A percentile compares a stretch with the other conserved stretches of the same genome.
Conservation (phyloP, 805 yeast species). For the Sporopachydermia lactativora region DNA sequence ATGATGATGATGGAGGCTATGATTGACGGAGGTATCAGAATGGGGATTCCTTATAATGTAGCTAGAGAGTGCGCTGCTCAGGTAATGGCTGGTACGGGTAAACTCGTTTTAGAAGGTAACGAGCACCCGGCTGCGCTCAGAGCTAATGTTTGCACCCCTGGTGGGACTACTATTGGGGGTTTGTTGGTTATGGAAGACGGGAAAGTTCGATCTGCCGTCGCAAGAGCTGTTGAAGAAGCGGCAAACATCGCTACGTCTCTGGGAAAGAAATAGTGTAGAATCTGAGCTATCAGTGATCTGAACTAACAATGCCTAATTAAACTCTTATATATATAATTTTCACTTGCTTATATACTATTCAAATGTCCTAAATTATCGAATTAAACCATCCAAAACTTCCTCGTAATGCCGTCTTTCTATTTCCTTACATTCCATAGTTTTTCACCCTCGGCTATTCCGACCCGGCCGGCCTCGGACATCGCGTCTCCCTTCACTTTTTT, state of each 20-base stretch:
- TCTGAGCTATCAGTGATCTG: too few relatives aligned
- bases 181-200: constrained; percentile 82
- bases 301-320: neutral
- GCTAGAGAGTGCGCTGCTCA: constrained; percentile 83
- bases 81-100: constrained; percentile 87
- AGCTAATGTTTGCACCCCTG: constrained; percentile 89
- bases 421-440: too few relatives aligned
- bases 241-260: constrained; percentile 58
- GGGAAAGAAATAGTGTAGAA: constrained; percentile 43
- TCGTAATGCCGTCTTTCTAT: too few relatives aligned
- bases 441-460: too few relatives aligned
- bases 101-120: constrained; percentile 72
- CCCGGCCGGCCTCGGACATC: too few relatives aligned
- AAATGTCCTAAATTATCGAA: too few relatives aligned
- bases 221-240: constrained; percentile 84
- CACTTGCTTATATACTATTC: too few relatives aligned
- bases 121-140: constrained; percentile 82
- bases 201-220: constrained; percentile 76
- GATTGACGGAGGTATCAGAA: constrained; percentile 85
- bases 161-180: constrained; percentile 96
- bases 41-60: constrained; percentile 82
- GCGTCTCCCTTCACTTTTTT: too few relatives aligned
- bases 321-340: constrained; percentile 2
- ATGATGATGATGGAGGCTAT: constrained; percentile 80
- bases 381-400: too few relatives aligned